Conservation (phyloP, 225 moss, liverwort and hornwort genomes). For the Climacium dendroides region DNA sequence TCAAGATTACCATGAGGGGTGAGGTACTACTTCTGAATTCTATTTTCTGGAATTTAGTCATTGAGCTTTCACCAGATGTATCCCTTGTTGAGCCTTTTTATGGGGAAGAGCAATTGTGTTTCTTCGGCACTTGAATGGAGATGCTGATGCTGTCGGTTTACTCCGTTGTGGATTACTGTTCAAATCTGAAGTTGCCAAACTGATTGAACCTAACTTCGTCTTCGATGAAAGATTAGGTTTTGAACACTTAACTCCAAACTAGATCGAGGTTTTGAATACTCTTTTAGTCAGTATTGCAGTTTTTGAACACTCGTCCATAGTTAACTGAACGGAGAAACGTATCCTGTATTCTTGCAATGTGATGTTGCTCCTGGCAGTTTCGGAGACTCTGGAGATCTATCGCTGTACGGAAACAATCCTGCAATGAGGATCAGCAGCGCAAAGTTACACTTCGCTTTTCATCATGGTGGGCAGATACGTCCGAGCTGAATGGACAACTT, state of each 20-base stretch:
- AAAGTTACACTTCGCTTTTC: not conserved
- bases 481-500: not conserved
- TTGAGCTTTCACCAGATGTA: not conserved
- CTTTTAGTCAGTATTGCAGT: not conserved
- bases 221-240: not conserved
- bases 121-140: no score
- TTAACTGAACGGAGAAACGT: not conserved
- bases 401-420: rapidly evolving
- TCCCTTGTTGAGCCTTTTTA: not conserved
- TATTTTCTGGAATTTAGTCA: not conserved
- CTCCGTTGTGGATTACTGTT: no score
- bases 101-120: rapidly evolving
- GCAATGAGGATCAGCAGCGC: not conserved
- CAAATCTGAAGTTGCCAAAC: not conserved
- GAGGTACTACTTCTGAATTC: not conserved
- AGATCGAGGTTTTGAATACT: not conserved
- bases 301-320: not conserved
- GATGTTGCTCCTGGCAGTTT: not conserved
- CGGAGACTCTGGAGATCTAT: no score
- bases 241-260: no score
- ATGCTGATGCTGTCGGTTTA: no score
- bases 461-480: not conserved
- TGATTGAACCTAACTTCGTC: no score
- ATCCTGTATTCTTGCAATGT: not conserved
- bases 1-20: not conserved